Evolutionary conservation across 2,329 filamentous ascomycete species (phyloP), one percentile per base, ranked within the genome.

Genomic region (Colletotrichum viniferum): DNA sequence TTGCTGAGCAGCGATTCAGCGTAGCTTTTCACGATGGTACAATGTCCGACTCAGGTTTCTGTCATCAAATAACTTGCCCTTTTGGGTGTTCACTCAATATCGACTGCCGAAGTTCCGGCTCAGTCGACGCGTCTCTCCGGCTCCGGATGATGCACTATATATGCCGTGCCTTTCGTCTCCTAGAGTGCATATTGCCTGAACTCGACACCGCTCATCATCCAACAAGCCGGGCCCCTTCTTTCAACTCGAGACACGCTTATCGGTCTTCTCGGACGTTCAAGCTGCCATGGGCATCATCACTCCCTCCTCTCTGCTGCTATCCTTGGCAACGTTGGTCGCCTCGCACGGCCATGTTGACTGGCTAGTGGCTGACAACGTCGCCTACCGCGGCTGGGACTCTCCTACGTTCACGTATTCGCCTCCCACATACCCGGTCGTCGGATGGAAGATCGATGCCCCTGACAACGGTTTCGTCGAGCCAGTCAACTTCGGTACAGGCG

Each of bases 381-480:
- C 81, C 48, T 86, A 85, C 79, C 78, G 82, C 32, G 85, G 84
- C 68, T 88, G 87, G 78, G 83, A 87, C 76, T 83, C 56, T 86
- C 89, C 76, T 89, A 66, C 69, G 4, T 77, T 77, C 71, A 74
- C 69, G 3, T 77, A 77, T 26, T 77, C 78, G 65, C 77, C 79
- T 26, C 74, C 77, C 68, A 78, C 78, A 26, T 76, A 77, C 70
- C 77, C 74, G 32, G 80, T 78, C 28, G 77, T 79, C 64, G 83
- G 83, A 28, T 84, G 83, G 83, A 78, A 81, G 36, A 83, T 83
- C 68, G 77, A 73, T 38, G 80, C 84, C 80, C 79, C 82, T 78
- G 82, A 84, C 79, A 84, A 86, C 71, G 86, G 87, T 13, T 88
- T 86, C 78, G 86, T 90, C 66, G 84, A 84, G 24, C 89, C 89